A percentile compares a stretch with the other conserved stretches of the same genome.
Evolutionary conservation across 148 eudicot genomes (phyloP).

Genomic region (Rhododendron henanense): DNA sequence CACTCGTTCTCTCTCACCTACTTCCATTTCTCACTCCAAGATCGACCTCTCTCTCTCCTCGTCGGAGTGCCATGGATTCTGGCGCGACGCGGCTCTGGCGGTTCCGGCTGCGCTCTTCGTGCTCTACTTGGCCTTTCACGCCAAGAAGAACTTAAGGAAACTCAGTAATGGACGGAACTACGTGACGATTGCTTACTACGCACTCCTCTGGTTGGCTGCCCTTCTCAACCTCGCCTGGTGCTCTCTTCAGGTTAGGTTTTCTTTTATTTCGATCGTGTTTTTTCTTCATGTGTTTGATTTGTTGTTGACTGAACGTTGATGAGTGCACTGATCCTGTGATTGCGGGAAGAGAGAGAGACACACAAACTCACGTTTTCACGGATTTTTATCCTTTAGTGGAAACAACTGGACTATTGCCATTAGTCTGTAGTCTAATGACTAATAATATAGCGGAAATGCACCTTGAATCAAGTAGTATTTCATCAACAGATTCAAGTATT

Average conservation of each 20-base stretch:
- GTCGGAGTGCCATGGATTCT: slow-evolving; percentile 29
- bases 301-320: not conserved
- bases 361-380: too few relatives aligned
- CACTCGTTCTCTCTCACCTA: not conserved
- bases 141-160: slow-evolving; percentile 30
- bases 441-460: too few relatives aligned
- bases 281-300: not conserved
- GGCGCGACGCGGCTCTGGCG: slow-evolving; percentile 26
- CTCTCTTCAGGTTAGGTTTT: slow-evolving; percentile 29
- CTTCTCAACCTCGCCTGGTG: slow-evolving; percentile 39
- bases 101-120: slow-evolving; percentile 25
- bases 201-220: slow-evolving; percentile 33
- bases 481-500: not conserved
- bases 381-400: too few relatives aligned
- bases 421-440: too few relatives aligned
- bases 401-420: too few relatives aligned
- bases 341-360: not conserved
- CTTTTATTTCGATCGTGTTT: not conserved
- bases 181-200: slow-evolving; percentile 36
- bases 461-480: not conserved
- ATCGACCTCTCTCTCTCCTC: slow-evolving; percentile 4
- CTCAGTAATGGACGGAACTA: slow-evolving; percentile 27
- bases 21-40: not conserved
- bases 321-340: not conserved
- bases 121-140: slow-evolving; percentile 32